Conservation (phyloP, 345 rosid genomes). For the Psidium guajava region DNA sequence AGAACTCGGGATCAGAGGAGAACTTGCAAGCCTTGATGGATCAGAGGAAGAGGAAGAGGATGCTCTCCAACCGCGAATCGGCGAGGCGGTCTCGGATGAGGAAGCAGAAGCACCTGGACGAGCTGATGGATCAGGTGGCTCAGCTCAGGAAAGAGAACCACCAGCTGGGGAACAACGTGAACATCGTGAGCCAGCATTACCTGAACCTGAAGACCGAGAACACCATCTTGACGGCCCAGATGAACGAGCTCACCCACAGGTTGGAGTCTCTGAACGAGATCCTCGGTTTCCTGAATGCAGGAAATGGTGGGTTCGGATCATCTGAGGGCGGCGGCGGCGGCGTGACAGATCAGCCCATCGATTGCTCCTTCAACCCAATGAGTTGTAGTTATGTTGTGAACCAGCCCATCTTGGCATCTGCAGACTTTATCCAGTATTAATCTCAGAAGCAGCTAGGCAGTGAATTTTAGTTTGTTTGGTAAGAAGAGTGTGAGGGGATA, state of each 20-base stretch:
- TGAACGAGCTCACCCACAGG: slow-evolving; percentile 53
- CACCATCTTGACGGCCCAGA: slow-evolving; percentile 64
- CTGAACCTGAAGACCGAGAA: slow-evolving; percentile 61
- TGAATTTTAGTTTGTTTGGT: neutral
- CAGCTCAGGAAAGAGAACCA: slow-evolving; percentile 48
- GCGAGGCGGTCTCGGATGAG: too few species aligned
- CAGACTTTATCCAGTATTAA: slow-evolving; percentile 42
- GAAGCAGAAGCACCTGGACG: too few species aligned
- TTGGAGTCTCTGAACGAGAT: slow-evolving; percentile 70
- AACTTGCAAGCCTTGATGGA: slow-evolving; percentile 52
- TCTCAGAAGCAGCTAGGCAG: neutral
- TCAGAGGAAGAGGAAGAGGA: slow-evolving; percentile 79
- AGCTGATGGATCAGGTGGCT: too few species aligned
- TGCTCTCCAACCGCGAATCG: too few species aligned
- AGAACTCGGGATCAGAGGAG: slow-evolving; percentile 57
- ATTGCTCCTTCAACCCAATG: slow-evolving; percentile 33
- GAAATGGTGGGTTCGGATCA: neutral
- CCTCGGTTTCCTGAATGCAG: slow-evolving; percentile 13
- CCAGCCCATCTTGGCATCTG: slow-evolving; percentile 71
- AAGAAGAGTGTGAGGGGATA: neutral
- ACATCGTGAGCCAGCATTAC: slow-evolving; percentile 46
- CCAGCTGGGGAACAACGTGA: slow-evolving; percentile 42
- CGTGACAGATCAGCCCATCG: neutral
- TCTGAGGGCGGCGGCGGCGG: neutral
- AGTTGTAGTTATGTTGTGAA: slow-evolving; percentile 27